A percentile compares a stretch with the other conserved stretches of the same genome.
Evolutionary conservation across 805 yeast species (phyloP).

Genomic region (Priceomyces castillae): DNA sequence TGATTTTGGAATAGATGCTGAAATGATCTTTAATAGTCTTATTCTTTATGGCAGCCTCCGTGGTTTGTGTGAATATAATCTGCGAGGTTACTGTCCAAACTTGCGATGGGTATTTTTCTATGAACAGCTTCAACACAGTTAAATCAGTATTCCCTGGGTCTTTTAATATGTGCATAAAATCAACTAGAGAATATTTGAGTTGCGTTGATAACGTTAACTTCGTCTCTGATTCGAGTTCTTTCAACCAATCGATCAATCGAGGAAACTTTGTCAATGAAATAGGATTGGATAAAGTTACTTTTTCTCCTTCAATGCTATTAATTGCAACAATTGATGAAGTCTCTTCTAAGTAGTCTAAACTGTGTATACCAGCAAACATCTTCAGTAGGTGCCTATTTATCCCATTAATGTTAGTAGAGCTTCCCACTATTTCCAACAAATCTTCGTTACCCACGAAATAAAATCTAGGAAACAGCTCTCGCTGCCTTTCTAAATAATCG

Average conservation of each 20-base stretch:
- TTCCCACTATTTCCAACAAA: slow-evolving; percentile 76
- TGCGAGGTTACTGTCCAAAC: slow-evolving; percentile 53
- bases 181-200: not conserved
- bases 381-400: slow-evolving; percentile 62
- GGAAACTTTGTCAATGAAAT: slow-evolving; percentile 43
- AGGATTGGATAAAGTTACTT: slow-evolving; percentile 38
- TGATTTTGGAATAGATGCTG: slow-evolving; percentile 4
- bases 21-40: slow-evolving; percentile 4
- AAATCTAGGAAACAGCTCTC: slow-evolving; percentile 75
- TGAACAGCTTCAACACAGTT: slow-evolving; percentile 23
- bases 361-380: slow-evolving; percentile 65
- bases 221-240: slow-evolving; percentile 53
- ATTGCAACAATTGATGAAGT: slow-evolving; percentile 43
- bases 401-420: slow-evolving; percentile 42
- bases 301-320: slow-evolving; percentile 66
- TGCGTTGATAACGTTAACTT: slow-evolving; percentile 45
- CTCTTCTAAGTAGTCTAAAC: slow-evolving; percentile 35
- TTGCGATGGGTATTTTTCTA: slow-evolving; percentile 53
- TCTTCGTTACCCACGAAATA: slow-evolving; percentile 92
- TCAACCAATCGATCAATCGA: slow-evolving; percentile 61
- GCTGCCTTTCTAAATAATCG: slow-evolving; percentile 76
- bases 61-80: slow-evolving; percentile 48
- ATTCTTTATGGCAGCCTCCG: slow-evolving; percentile 29
- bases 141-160: not conserved
- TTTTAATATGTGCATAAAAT: not conserved